These are phyloP conservation scores for Exophiala viscosa DNA, from an alignment of 2,329 filamentous ascomycete species.

Conservation along the genomic window DNA sequence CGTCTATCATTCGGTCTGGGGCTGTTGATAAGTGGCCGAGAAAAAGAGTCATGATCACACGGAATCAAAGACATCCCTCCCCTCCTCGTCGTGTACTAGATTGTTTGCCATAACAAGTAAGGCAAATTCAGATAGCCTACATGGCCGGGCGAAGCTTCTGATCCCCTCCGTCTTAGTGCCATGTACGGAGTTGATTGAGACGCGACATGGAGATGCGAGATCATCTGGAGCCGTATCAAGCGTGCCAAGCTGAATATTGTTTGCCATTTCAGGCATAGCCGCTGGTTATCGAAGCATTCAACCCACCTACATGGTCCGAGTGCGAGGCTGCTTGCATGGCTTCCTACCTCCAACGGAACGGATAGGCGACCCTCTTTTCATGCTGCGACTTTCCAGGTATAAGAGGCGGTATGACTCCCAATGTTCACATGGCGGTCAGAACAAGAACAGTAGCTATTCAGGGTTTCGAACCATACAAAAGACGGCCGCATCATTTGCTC, in stretches of 20 bases:
- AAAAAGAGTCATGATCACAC: neutral
- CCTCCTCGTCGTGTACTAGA: slow-evolving; percentile 31
- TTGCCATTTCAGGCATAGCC: slow-evolving; percentile 10
- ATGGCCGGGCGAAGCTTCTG: neutral
- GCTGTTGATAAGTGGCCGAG: no score
- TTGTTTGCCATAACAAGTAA: neutral
- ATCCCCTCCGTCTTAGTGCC: neutral
- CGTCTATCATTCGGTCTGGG: neutral
- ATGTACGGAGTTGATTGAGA: neutral
- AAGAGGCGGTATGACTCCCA: neutral
- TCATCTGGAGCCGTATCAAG: neutral
- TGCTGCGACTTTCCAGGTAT: neutral
- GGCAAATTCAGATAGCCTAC: neutral
- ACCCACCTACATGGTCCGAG: neutral
- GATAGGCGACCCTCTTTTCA: neutral
- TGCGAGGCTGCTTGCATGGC: neutral
- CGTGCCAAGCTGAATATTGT: slow-evolving; percentile 7
- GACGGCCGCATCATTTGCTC: neutral
- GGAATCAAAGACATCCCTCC: slow-evolving; percentile 26
- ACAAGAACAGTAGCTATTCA: neutral
- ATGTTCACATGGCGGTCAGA: neutral
- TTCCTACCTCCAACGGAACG: neutral
- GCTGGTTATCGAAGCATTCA: neutral
- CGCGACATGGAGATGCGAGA: neutral
- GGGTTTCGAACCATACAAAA: neutral